These are phyloP conservation scores for Vitis hybrid DNA, from an alignment of 177 flowering plant genomes.

Conservation along the genomic window DNA sequence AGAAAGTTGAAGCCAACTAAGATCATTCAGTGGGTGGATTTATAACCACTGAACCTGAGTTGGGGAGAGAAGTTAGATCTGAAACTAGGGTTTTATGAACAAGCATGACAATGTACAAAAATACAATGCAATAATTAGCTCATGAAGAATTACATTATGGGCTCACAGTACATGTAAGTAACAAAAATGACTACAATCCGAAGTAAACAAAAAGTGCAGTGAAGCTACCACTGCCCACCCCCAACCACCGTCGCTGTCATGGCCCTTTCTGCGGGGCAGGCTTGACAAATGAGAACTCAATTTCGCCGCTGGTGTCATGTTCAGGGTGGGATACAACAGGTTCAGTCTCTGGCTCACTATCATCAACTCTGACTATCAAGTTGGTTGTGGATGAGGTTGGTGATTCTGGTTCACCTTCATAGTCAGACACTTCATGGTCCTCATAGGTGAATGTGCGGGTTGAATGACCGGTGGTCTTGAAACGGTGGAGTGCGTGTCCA, in stretches of 20 bases:
- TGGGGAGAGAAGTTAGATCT: not conserved
- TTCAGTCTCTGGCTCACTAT: slow-evolving; percentile 16
- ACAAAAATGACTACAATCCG: not conserved
- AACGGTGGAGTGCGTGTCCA: slow-evolving; percentile 42
- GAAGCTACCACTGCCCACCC: not conserved
- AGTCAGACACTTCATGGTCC: slow-evolving; percentile 50
- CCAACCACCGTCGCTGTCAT: not conserved
- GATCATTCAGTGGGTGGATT: too few species aligned
- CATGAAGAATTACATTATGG: not conserved
- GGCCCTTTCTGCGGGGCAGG: slow-evolving; percentile 23
- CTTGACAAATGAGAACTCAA: slow-evolving; percentile 53
- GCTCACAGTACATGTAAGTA: not conserved
- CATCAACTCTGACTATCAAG: slow-evolving; percentile 30
- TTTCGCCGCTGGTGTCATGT: slow-evolving; percentile 23
- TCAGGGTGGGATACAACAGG: slow-evolving; percentile 9
- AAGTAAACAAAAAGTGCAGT: not conserved
- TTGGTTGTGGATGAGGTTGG: slow-evolving; percentile 27
- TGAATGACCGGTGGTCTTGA: slow-evolving; percentile 73
- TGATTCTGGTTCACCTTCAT: slow-evolving; percentile 42
- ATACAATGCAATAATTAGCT: not conserved
- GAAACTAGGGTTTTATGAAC: not conserved
- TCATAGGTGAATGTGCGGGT: slow-evolving; percentile 26
- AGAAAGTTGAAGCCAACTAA: too few species aligned
- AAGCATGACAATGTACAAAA: not conserved
- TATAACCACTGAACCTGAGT: not conserved